phyloP scores from a whole-genome alignment of 345 rosid species.

The Geranium brycei region DNA sequence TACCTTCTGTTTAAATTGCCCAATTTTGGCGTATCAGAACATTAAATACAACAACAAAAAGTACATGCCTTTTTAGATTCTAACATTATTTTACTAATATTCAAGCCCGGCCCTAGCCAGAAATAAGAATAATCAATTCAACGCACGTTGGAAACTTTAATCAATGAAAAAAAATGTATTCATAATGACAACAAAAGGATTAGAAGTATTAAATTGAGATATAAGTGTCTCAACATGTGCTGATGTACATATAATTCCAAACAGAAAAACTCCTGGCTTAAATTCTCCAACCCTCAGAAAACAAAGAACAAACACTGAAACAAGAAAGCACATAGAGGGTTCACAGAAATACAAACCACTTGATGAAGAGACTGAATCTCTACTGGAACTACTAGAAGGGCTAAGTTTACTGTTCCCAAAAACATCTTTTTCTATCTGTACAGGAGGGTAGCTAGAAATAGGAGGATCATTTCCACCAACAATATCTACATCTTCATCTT shows the following conservation, averaged over 20 bases:
- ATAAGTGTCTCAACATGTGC: background rate
- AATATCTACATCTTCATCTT: slow-evolving; percentile 68
- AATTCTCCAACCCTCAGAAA: background rate
- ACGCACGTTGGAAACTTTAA: too few relatives aligned
- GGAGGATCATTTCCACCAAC: slow-evolving; percentile 68
- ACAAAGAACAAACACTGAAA: background rate
- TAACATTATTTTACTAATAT: too few relatives aligned
- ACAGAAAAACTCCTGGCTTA: background rate
- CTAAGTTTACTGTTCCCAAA: slow-evolving; percentile 38
- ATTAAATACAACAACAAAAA: too few relatives aligned
- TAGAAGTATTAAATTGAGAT: background rate
- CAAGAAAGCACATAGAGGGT: slow-evolving; percentile 4
- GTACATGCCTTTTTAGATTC: too few relatives aligned
- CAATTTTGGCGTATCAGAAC: too few relatives aligned
- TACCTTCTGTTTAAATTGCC: too few relatives aligned
- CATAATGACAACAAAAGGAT: background rate
- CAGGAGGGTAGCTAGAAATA: slow-evolving; percentile 35
- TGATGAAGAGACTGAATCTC: slow-evolving; percentile 67
- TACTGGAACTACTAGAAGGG: slow-evolving; percentile 59
- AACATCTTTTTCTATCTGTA: slow-evolving; percentile 49
- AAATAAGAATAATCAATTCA: background rate
- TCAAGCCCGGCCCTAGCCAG: background rate
- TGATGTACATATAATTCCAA: background rate
- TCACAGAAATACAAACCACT: slow-evolving; percentile 45
- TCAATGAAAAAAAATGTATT: background rate